phyloP scores from a whole-genome alignment of 257 asterid species.

The Ballota nigra region DNA sequence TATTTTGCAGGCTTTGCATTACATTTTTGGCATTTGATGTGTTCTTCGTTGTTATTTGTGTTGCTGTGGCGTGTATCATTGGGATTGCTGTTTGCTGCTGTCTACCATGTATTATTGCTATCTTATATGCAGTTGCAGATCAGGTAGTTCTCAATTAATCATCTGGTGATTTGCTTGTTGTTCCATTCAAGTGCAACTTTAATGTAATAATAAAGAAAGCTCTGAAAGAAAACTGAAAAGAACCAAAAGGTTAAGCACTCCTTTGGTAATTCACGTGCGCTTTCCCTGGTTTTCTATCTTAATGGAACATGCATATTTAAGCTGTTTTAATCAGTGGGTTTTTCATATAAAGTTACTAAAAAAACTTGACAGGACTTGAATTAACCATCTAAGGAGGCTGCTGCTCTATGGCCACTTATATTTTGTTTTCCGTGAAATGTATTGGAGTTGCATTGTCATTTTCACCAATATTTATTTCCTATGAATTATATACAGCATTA shows the following conservation, averaged over 20 bases:
- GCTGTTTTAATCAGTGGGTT: background rate
- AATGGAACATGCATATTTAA: background rate
- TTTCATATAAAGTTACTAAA: background rate
- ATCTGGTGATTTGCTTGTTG: slow-evolving; percentile 14
- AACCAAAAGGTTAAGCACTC: background rate
- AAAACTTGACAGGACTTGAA: background rate
- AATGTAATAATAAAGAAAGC: background rate
- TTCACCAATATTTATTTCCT: background rate
- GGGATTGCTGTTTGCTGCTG: slow-evolving; percentile 99
- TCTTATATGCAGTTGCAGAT: slow-evolving; percentile 93
- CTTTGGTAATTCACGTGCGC: background rate
- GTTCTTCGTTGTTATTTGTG: slow-evolving; percentile 93
- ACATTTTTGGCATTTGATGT: slow-evolving; percentile 96
- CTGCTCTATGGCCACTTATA: background rate
- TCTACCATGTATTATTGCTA: slow-evolving; percentile 91
- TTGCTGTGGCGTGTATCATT: slow-evolving; percentile 88
- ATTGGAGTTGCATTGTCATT: background rate
- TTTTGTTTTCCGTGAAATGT: background rate
- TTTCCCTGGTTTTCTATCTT: background rate
- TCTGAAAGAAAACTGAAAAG: slow-evolving; percentile 12
- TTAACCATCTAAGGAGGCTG: background rate
- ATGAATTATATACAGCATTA: background rate
- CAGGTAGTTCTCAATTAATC: slow-evolving; percentile 51
- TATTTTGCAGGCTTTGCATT: slow-evolving; percentile 85
- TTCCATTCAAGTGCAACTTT: background rate